phyloP scores from a whole-genome alignment of 352 stramenopile species.

The Globisporangium nagaii region DNA sequence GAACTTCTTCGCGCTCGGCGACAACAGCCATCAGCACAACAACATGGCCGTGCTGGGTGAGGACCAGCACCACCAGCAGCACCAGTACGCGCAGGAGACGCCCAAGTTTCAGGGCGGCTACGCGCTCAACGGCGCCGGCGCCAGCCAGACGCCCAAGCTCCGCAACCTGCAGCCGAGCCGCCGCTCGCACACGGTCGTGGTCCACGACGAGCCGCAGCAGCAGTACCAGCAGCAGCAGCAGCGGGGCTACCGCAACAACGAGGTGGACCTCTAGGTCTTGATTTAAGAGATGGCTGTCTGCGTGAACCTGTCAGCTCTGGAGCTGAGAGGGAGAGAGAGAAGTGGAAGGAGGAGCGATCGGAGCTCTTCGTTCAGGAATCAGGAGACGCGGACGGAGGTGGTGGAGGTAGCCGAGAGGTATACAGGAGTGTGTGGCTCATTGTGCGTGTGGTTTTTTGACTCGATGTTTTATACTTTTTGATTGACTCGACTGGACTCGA shows the following conservation, averaged over 20 bases:
- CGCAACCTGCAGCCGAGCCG: conserved; percentile 17
- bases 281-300: not conserved
- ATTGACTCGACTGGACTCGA: too few relatives aligned
- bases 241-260: conserved; percentile 33
- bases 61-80: conserved; percentile 9
- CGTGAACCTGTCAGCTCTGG: not conserved
- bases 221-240: not conserved
- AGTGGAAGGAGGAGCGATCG: conserved; percentile 5
- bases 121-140: not conserved
- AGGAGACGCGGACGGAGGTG: too few relatives aligned
- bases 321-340: too few relatives aligned
- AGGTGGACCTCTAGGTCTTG: conserved; percentile 28
- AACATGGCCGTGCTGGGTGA: conserved; percentile 32
- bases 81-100: conserved; percentile 6
- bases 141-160: conserved; percentile 7
- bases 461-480: too few relatives aligned
- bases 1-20: conserved; percentile 40
- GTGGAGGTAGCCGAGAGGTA: too few relatives aligned
- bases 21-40: conserved; percentile 20
- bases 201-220: conserved; percentile 13
- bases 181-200: conserved; percentile 19
- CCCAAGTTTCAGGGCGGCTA: not conserved
- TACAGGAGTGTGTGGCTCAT: too few relatives aligned
- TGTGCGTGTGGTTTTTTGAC: too few relatives aligned
- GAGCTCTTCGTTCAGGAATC: too few relatives aligned